Evolutionary conservation across 2,329 filamentous ascomycete species (phyloP).

Genomic region (Metarhizium humberi): DNA sequence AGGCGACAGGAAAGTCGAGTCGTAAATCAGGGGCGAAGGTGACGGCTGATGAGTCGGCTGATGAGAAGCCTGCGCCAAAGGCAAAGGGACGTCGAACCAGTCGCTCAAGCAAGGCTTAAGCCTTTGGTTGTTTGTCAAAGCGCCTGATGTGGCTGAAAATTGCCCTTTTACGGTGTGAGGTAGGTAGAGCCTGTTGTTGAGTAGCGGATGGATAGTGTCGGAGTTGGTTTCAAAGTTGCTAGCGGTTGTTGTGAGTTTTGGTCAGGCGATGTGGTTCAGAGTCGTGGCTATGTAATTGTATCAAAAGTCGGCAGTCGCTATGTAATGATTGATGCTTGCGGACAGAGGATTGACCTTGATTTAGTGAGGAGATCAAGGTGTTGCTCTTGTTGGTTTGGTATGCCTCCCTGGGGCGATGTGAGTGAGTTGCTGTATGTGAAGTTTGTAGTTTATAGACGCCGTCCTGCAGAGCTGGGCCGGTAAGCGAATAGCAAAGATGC

Average conservation of each 20-base stretch:
- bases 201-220: not conserved
- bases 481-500: too few species aligned
- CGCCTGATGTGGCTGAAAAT: not conserved
- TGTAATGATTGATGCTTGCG: too few species aligned
- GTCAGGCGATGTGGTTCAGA: not conserved
- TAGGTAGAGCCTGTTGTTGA: not conserved
- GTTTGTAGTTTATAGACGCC: too few species aligned
- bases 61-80: slow-evolving; percentile 18
- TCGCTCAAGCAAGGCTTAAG: slow-evolving; percentile 16
- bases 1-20: slow-evolving; percentile 1
- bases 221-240: not conserved
- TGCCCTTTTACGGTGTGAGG: not conserved
- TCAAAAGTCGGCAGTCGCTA: too few species aligned
- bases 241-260: not conserved
- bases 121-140: not conserved
- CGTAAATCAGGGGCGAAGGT: slow-evolving; percentile 4
- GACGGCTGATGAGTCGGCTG: slow-evolving; percentile 1
- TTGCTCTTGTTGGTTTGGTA: too few species aligned
- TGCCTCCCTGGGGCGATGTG: too few species aligned
- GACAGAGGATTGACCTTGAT: too few species aligned
- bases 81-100: slow-evolving; percentile 10
- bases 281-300: not conserved
- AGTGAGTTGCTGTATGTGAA: too few species aligned
- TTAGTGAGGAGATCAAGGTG: too few species aligned
- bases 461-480: too few species aligned